Base-by-base conservation (phyloP, 345 rosid species). In the Euphorbia lathyris region DNA sequence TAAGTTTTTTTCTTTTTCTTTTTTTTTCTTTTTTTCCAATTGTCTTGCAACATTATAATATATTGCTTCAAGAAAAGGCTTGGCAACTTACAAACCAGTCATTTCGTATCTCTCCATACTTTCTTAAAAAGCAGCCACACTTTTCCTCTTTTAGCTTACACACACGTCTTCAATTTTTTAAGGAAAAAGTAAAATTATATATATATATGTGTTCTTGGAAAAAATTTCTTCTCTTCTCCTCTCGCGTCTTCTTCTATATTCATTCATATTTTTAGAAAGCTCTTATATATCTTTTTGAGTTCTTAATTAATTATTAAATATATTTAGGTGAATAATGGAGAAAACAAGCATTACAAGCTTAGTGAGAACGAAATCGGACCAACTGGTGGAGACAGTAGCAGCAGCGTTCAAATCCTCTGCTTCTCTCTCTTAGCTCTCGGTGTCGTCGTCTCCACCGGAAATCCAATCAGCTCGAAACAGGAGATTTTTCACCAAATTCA, bases 341-440 rank as follows among this genome's bases (percentile, higher is more conserved):
- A 94, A 82, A 78, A 72, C 79, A 74, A 77, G 73, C 74, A 69
- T 87, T 9, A 68, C 91, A 4, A 81, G 86, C 27, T 78, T 94
- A 79, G 83, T 78, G 23, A 72, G 98, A 68, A 90, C 97, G 25
- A 89, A 84, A 38, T 94, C 98, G 3, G 98, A 94, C 38, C 97
- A 94, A 45, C 61, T 91, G 69, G 75, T 78, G 73, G 97, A 91
- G 76, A 63, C 88, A 2, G 55, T 91, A 57, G 87, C 89, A 0
- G 90, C 96, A 4, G 95, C 87, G n/a, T 80, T 90, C 70, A 91
- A 78, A 76, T 91, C 97, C n/a, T n/a, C n/a, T n/a, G n/a, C n/a
- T n/a, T n/a, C n/a, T n/a, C n/a, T n/a, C n/a, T n/a, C n/a, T n/a
- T n/a, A n/a, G n/a, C n/a, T n/a, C n/a, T n/a, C n/a, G n/a, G n/a